Conservation (phyloP, 306 rosid species). For the Luffa acutangula region DNA sequence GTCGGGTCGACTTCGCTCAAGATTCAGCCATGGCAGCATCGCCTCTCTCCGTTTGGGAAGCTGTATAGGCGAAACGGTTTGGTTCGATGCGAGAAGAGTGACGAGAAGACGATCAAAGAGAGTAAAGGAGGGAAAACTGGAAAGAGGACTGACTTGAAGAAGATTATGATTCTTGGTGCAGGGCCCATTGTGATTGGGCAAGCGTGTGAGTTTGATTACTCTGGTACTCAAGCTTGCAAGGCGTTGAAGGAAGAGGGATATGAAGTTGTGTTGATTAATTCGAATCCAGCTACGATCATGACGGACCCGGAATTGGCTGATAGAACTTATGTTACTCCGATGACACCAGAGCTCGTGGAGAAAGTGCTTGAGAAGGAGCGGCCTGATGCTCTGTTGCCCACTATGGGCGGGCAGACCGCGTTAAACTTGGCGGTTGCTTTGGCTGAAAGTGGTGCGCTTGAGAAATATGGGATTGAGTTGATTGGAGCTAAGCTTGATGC, state of each 20-base stretch:
- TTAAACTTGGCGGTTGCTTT: constrained; percentile 73
- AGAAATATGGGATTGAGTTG: constrained; percentile 59
- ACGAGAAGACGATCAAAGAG: background rate
- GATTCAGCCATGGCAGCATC: constrained; percentile 23
- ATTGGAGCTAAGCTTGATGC: constrained; percentile 97
- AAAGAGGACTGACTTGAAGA: constrained; percentile 75
- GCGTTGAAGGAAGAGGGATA: constrained; percentile 86
- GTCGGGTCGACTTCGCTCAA: constrained; percentile 2
- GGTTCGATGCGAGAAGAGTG: constrained; percentile 28
- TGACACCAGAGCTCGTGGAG: constrained; percentile 89
- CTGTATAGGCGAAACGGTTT: background rate
- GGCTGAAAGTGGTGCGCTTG: constrained; percentile 69
- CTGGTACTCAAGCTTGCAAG: constrained; percentile 94
- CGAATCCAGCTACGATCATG: constrained; percentile 96
- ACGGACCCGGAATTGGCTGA: constrained; percentile 89
- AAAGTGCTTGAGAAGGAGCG: constrained; percentile 73
- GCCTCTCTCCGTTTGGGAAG: background rate
- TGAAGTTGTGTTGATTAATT: constrained; percentile 68
- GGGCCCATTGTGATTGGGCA: constrained; percentile 95
- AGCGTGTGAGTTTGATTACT: constrained; percentile 93
- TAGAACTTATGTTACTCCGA: constrained; percentile 73
- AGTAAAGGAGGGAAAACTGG: constrained; percentile 16
- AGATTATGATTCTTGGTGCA: constrained; percentile 86
- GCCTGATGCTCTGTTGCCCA: constrained; percentile 80
- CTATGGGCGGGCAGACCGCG: constrained; percentile 98